These are phyloP conservation scores for Speleostelium caveatum DNA, from an alignment of 78 protist genomes.

Conservation along the genomic window DNA sequence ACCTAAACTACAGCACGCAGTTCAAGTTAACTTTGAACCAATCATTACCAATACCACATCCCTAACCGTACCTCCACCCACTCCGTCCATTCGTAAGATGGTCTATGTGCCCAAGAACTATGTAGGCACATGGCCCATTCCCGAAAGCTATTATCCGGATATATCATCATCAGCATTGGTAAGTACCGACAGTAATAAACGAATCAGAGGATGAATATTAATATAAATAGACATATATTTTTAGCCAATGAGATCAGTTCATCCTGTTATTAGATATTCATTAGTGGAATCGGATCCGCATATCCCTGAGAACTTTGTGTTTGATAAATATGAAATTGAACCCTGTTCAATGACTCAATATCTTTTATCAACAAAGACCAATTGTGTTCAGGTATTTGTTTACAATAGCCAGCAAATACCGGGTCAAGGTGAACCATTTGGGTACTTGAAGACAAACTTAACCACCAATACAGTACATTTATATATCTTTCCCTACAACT, in stretches of 20 bases:
- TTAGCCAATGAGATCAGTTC: conserved; percentile 32
- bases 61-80: neutral
- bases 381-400: conserved; percentile 39
- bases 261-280: conserved; percentile 61
- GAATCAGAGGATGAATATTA: too few relatives aligned
- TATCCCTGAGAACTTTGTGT: conserved; percentile 73
- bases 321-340: conserved; percentile 81
- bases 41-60: neutral
- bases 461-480: conserved; percentile 42
- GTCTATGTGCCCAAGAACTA: conserved; percentile 6
- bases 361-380: neutral
- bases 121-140: conserved; percentile 61
- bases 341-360: conserved; percentile 49
- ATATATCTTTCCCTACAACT: conserved; percentile 73
- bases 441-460: conserved; percentile 47
- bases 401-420: conserved; percentile 20
- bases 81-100: conserved; percentile 41
- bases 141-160: conserved; percentile 67
- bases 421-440: conserved; percentile 78
- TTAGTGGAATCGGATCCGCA: conserved; percentile 36
- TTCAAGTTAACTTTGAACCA: conserved; percentile 40
- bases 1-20: conserved; percentile 21
- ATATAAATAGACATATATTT: too few relatives aligned
- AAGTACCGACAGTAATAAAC: neutral
- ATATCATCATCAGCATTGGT: neutral